Base-by-base conservation (phyloP, 805 yeast genomes). In the Saccharomycodes ludwigii region DNA sequence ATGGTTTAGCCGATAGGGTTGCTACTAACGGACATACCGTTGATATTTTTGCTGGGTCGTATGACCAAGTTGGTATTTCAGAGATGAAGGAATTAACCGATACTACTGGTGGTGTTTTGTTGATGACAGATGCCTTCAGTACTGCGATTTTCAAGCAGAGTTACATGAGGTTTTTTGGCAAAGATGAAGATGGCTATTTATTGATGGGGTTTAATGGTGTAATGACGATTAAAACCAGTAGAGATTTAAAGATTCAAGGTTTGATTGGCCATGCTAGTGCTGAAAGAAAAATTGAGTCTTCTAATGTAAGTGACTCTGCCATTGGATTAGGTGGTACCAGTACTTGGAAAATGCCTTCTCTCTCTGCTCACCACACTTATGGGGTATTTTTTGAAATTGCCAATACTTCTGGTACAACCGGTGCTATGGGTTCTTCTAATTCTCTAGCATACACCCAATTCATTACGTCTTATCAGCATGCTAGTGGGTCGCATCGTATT, bases 101-200 rank as follows among this genome's bases (percentile, higher is more conserved):
- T 56, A 66, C 71, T 44, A 85, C 95, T 6, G 96, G 96, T 41
- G 97, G 97, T 59, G 77, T 79, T 15, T 60, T 88, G 38, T 73
- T 88, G 25, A 71, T 86, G 46, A 71, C 94, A 3, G 97, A 86
- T 62, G 85, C 95, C 8, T 88, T 88, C 63, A 84, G 93, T 25
- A 86, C 96, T 10, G 77, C 95, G 6, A 85, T 86, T 44, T 86
- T 86, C 68, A 84, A 85, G 55, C 94, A 86, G 60, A 79, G 94
- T 11, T 80, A 81, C 58, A 72, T 83, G 54, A 77, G 94, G 53
- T 66, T 85, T 43, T 91, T 86, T 64, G 67, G 71, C 46, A 85
- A 81, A 52, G 97, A 91, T 54, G 80, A 72, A 29, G 86, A 78
- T 34, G 95, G 94, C 32, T 80, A 68, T 56, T 69, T 94, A 52